Evolutionary conservation across 1,139 yeast species (phyloP).

Genomic region (Candida buenavistaensis): DNA sequence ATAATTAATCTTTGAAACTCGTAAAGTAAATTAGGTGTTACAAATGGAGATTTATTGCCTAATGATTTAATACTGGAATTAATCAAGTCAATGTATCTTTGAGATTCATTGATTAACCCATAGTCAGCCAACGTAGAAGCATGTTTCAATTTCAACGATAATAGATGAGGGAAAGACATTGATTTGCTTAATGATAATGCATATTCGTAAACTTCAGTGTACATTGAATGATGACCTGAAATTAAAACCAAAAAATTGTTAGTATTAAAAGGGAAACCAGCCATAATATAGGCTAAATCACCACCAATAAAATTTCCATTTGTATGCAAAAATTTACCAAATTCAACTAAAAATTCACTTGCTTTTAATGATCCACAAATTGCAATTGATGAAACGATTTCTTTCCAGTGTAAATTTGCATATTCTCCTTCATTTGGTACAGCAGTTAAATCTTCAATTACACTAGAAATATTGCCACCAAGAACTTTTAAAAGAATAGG

Average conservation of each 20-base stretch:
- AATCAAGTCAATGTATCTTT: constrained; percentile 57
- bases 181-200: constrained; percentile 33
- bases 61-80: constrained; percentile 41
- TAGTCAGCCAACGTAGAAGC: constrained; percentile 66
- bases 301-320: constrained; percentile 38
- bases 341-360: constrained; percentile 48
- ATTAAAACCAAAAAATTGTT: constrained; percentile 21
- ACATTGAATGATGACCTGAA: constrained; percentile 27
- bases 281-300: constrained; percentile 48
- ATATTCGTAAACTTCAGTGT: constrained; percentile 76
- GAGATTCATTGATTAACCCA: constrained; percentile 58
- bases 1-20: constrained; percentile 43
- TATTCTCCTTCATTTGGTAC: constrained; percentile 47
- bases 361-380: constrained; percentile 39
- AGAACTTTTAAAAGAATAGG: constrained; percentile 64
- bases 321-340: constrained; percentile 48
- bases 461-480: constrained; percentile 60
- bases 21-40: constrained; percentile 33
- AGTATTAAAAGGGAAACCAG: constrained; percentile 43
- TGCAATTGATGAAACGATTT: constrained; percentile 46
- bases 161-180: constrained; percentile 52
- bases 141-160: constrained; percentile 57
- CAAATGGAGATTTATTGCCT: constrained; percentile 39
- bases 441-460: constrained; percentile 48
- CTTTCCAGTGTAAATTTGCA: constrained; percentile 54